Conservation (phyloP, 805 yeast genomes). For the Metschnikowia similis region DNA sequence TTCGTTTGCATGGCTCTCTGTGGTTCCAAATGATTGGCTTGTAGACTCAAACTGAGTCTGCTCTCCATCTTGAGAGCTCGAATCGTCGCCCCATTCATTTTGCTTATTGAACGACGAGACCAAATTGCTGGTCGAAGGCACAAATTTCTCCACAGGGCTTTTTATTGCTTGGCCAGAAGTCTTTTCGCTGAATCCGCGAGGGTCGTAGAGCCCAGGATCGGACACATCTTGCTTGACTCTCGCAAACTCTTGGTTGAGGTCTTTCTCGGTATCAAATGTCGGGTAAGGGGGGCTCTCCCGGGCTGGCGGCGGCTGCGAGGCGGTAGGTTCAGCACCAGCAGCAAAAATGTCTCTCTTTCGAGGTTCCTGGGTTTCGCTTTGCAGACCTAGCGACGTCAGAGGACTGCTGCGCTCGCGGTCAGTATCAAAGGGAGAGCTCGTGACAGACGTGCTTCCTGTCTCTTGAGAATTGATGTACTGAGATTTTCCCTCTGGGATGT, state of each 20-base stretch:
- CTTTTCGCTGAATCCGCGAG: conserved; percentile 7
- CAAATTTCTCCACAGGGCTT: background rate
- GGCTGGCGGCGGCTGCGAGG: background rate
- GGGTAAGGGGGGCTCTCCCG: conserved; percentile 6
- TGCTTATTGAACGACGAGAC: conserved; percentile 3
- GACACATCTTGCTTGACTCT: conserved; percentile 27
- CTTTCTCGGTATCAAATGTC: conserved; percentile 2
- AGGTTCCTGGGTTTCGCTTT: background rate
- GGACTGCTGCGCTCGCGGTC: conserved; percentile 2
- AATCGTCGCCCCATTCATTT: background rate
- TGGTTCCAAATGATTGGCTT: conserved; percentile 8
- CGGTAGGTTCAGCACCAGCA: background rate
- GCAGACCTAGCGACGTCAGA: conserved; percentile 2
- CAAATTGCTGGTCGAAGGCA: conserved; percentile 10
- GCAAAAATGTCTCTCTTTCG: background rate
- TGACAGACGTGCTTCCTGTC: conserved; percentile 3
- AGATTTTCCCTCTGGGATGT: conserved; percentile 10
- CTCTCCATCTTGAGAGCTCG: conserved; percentile 7
- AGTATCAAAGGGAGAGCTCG: background rate
- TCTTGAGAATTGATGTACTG: conserved; percentile 1
- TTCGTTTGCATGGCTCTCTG: conserved; percentile 3
- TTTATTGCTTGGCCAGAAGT: background rate
- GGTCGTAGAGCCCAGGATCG: conserved; percentile 19
- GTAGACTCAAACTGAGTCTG: conserved; percentile 5
- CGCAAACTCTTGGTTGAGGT: conserved; percentile 25